Conservation (phyloP, 2,329 filamentous ascomycete species). For the Pestalotiopsis sp. region DNA sequence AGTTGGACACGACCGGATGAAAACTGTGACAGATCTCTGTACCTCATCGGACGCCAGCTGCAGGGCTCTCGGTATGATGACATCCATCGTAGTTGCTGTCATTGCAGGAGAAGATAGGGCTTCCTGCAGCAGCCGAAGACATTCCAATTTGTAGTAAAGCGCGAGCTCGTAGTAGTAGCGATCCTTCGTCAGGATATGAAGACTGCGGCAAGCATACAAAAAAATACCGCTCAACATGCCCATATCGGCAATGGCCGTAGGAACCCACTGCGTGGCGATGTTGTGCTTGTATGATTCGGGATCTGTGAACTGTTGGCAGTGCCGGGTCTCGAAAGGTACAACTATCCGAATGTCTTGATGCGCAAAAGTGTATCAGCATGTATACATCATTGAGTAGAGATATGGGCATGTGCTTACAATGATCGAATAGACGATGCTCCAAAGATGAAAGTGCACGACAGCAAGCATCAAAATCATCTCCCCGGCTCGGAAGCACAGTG, state of each 20-base stretch:
- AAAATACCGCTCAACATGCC: background rate
- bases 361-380: background rate
- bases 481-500: background rate
- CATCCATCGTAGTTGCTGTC: background rate
- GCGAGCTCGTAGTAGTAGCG: background rate
- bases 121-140: background rate
- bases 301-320: background rate
- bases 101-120: background rate
- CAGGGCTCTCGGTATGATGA: background rate
- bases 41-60: constrained; percentile 7
- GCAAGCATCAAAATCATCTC: background rate
- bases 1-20: background rate
- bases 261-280: constrained; percentile 4
- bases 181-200: background rate
- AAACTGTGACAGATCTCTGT: no score
- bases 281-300: background rate
- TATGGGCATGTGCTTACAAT: background rate
- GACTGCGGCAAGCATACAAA: background rate
- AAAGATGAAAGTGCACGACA: background rate
- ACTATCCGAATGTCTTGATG: background rate
- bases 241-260: background rate
- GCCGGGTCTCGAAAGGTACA: background rate
- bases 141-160: background rate
- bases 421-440: background rate
- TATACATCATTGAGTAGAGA: background rate